phyloP scores from a whole-genome alignment of 768 basidiomycete species.

The Cystofilobasidium ferigula region DNA sequence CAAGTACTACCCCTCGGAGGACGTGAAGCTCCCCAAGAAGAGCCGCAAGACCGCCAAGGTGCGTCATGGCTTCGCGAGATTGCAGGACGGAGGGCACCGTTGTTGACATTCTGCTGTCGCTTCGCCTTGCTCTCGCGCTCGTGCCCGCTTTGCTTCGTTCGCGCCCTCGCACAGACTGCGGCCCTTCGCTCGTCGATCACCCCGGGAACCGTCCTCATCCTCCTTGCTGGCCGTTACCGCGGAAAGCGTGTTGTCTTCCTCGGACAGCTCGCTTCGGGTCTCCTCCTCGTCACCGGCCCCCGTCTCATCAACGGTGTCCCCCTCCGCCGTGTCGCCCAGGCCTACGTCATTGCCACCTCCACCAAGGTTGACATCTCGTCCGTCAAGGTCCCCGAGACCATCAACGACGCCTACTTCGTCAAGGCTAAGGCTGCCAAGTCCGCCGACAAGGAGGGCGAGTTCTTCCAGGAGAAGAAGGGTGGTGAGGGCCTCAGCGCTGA shows the following conservation, averaged over 20 bases:
- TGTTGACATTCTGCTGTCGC: too few relatives aligned
- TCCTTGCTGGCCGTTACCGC: conserved; percentile 93
- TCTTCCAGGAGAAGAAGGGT: conserved; percentile 84
- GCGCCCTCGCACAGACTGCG: conserved; percentile 13
- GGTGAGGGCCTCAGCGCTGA: conserved; percentile 61
- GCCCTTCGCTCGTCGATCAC: conserved; percentile 72
- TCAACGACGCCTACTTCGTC: conserved; percentile 88
- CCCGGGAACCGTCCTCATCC: conserved; percentile 86
- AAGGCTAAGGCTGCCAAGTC: conserved; percentile 62
- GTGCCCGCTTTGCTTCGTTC: too few relatives aligned
- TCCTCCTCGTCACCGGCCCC: conserved; percentile 91
- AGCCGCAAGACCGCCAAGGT: conserved; percentile 69
- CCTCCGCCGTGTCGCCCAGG: conserved; percentile 93
- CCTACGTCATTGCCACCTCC: conserved; percentile 96
- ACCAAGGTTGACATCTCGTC: conserved; percentile 74
- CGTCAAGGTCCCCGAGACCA: conserved; percentile 68
- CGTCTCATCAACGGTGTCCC: conserved; percentile 79
- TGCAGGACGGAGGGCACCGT: too few relatives aligned
- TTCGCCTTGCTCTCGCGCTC: too few relatives aligned
- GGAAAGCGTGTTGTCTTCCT: conserved; percentile 98
- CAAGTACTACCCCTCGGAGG: conserved; percentile 90
- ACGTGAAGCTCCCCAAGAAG: conserved; percentile 81
- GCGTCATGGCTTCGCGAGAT: not conserved
- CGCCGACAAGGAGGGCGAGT: conserved; percentile 84
- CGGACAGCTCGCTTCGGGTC: conserved; percentile 77